Evolutionary conservation across 2,329 filamentous ascomycete genomes (phyloP), one percentile per base, ranked within the genome.

Genomic region (Nemania diffusa): DNA sequence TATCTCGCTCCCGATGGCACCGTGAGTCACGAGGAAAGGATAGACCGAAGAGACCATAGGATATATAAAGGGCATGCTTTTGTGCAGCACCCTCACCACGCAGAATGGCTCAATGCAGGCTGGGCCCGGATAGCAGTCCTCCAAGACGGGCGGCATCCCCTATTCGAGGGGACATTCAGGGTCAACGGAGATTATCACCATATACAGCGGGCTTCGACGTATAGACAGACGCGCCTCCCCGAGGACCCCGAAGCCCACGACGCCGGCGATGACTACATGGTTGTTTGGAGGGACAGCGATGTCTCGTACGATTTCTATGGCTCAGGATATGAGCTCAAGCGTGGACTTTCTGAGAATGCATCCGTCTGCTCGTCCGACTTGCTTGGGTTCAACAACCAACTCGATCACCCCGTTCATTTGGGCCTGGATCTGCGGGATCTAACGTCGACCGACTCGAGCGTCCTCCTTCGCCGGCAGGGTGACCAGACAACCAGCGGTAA

Each of bases 231-330:
- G 52, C 91, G 88, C 75, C 88, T 93, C 68, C 78, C 82, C 24
- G 82, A 90, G 51, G 96, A 99, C 77, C 92, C 94, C 1, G 82
- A 86, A 27, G 78, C 92, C 7, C 81, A 86, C 15, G 79, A 82
- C 52, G 84, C 82, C 22, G 74, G 76, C 4, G 86, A 90, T 34
- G 92, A 97, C 68, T 91, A 88, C 76, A 96, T 99, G 94, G 85
- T 97, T 40, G 86, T 97, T 0, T 98, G 93, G 86, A 88, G 94
- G 71, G 94, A 98, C 77, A 97, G 94, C 29, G 96, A 99, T 78
- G 88, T 97, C 75, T 78, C 82, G 34, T 72, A 74, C 48, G 74
- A 78, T 20, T 73, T 77, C 65, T 76, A 74, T 69, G 75, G 75
- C n/a, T 79, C 81, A 42, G 86, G 87, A 62, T 80, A 83, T 24